phyloP scores from a whole-genome alignment of 2,329 filamentous ascomycete genomes.

The Alternaria sp. region DNA sequence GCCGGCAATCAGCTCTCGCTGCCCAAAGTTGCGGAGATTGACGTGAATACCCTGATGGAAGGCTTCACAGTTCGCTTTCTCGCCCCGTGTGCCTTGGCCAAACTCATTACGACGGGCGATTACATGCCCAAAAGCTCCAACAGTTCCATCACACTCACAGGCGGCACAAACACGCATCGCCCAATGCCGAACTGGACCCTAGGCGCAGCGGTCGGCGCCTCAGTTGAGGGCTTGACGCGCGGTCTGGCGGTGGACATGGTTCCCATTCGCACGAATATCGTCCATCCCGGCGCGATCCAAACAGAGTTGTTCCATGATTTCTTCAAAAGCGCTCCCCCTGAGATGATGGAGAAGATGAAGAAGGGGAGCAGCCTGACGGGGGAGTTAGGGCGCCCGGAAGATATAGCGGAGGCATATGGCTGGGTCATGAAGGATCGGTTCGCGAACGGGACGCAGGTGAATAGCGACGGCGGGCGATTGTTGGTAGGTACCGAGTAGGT shows the following conservation, averaged over 20 bases:
- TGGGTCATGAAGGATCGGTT: constrained; percentile 54
- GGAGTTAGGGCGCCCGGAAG: constrained; percentile 36
- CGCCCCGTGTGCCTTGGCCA: constrained; percentile 48
- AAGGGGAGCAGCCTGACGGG: constrained; percentile 27
- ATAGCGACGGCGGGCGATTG: constrained; percentile 48
- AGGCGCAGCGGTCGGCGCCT: constrained; percentile 29
- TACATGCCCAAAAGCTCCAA: constrained; percentile 40
- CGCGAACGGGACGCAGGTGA: constrained; percentile 45
- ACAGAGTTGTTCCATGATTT: constrained; percentile 49
- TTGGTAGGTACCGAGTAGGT: constrained; percentile 16
- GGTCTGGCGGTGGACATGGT: constrained; percentile 52
- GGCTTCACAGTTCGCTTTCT: constrained; percentile 45
- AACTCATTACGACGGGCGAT: constrained; percentile 41
- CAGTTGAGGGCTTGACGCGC: constrained; percentile 42
- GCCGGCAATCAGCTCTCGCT: constrained; percentile 32
- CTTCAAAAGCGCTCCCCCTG: constrained; percentile 17
- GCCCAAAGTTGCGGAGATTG: constrained; percentile 36
- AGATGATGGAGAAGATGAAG: constrained; percentile 21
- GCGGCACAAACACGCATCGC: constrained; percentile 44
- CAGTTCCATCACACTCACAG: constrained; percentile 51
- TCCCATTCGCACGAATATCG: constrained; percentile 52
- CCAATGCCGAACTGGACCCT: constrained; percentile 46
- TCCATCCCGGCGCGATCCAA: constrained; percentile 50
- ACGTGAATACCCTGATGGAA: constrained; percentile 22
- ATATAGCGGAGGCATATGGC: constrained; percentile 54